A percentile compares a stretch with the other conserved stretches of the same genome.
phyloP scores from a whole-genome alignment of 148 eudicot genomes.

The Amaranthus cruentus region DNA sequence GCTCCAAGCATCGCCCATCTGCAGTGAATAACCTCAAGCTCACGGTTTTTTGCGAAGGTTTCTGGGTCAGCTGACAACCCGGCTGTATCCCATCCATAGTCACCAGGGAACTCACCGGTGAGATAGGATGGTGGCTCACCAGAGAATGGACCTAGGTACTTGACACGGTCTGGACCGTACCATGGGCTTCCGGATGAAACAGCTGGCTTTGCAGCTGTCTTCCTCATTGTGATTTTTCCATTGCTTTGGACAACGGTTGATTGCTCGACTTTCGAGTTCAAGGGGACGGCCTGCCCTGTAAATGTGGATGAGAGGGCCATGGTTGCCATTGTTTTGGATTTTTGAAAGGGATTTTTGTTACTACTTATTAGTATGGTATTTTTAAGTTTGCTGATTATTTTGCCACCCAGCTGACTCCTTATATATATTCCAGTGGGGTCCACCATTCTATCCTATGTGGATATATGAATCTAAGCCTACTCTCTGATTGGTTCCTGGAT shows the following conservation, averaged over 20 bases:
- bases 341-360: background rate
- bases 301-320: conserved; percentile 17
- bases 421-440: background rate
- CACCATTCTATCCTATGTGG: conserved; percentile 1
- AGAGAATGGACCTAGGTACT: conserved; percentile 22
- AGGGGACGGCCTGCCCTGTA: conserved; percentile 13
- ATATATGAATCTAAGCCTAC: background rate
- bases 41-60: conserved; percentile 18
- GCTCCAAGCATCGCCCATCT: conserved; percentile 8
- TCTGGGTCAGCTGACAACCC: conserved; percentile 20
- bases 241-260: background rate
- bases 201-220: conserved; percentile 1
- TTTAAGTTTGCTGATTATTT: conserved; percentile 6
- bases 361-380: background rate
- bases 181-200: conserved; percentile 6
- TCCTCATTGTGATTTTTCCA: conserved; percentile 13
- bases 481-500: background rate
- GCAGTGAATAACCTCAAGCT: conserved; percentile 15
- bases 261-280: conserved; percentile 6
- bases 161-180: conserved; percentile 4
- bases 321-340: conserved; percentile 11
- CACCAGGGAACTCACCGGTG: conserved; percentile 19
- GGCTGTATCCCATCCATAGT: conserved; percentile 22
- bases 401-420: background rate
- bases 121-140: conserved; percentile 19